Evolutionary conservation across 1,139 yeast species (phyloP).

Genomic region (Kluyveromyces sp.): DNA sequence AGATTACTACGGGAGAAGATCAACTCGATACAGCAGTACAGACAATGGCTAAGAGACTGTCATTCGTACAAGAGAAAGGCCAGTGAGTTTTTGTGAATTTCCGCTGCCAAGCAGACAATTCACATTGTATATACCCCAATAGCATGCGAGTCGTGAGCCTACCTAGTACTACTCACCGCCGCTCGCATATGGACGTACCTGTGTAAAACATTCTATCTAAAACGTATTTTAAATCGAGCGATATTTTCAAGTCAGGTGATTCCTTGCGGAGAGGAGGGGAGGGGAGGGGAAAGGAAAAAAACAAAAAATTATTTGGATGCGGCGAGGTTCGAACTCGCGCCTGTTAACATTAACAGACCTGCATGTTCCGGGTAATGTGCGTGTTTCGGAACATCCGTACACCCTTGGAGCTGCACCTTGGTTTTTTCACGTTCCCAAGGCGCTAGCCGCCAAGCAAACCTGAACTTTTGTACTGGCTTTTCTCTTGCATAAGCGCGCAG

Average conservation of each 20-base stretch:
- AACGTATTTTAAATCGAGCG: too few relatives aligned
- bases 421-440: background rate
- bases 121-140: too few relatives aligned
- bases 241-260: background rate
- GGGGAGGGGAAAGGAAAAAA: background rate
- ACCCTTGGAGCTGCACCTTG: background rate
- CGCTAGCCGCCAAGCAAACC: slow-evolving; percentile 1
- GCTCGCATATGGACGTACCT: too few relatives aligned
- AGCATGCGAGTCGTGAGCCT: too few relatives aligned
- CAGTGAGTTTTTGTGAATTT: slow-evolving; percentile 56
- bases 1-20: slow-evolving; percentile 97
- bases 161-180: too few relatives aligned
- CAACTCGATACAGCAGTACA: slow-evolving; percentile 75
- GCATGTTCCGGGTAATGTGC: slow-evolving; percentile 13
- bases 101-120: too few relatives aligned
- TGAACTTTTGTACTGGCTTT: too few relatives aligned
- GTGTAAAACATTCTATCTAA: too few relatives aligned
- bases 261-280: background rate
- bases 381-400: background rate
- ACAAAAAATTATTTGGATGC: slow-evolving; percentile 13
- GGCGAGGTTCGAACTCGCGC: slow-evolving; percentile 27
- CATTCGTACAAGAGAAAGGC: slow-evolving; percentile 84
- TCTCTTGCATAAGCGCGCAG: too few relatives aligned
- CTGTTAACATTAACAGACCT: slow-evolving; percentile 22
- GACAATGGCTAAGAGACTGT: slow-evolving; percentile 94